These are phyloP conservation scores for Mucor racemosus DNA, from an alignment of 371 early-diverging fungal species.

Conservation along the genomic window DNA sequence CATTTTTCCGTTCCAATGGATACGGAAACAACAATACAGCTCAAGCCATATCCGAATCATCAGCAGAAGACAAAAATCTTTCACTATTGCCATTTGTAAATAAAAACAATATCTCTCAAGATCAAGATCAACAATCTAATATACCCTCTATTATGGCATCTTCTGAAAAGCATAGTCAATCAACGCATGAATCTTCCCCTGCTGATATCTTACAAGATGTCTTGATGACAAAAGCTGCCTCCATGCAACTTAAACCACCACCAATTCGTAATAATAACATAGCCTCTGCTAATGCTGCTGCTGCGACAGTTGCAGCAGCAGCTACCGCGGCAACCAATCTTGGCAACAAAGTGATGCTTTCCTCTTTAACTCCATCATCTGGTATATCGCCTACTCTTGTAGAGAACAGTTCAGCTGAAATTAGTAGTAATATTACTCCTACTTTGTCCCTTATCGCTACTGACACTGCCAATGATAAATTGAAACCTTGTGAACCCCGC, in stretches of 20 bases:
- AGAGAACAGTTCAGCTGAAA: background rate
- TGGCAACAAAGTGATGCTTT: conserved; percentile 6
- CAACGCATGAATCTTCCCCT: conserved; percentile 17
- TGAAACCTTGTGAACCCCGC: conserved; percentile 12
- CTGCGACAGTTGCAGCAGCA: conserved; percentile 15
- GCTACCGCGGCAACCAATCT: background rate
- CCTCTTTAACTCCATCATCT: background rate
- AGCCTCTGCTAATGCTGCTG: background rate
- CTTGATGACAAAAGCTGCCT: conserved; percentile 41
- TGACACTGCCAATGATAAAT: background rate
- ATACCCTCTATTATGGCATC: conserved; percentile 33
- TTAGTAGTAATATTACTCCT: background rate
- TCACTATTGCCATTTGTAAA: conserved; percentile 24
- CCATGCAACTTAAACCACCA: conserved; percentile 49
- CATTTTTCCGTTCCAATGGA: conserved; percentile 52
- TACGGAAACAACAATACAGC: conserved; percentile 27
- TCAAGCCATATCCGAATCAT: conserved; percentile 1
- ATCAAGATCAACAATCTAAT: conserved; percentile 9
- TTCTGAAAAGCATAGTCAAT: conserved; percentile 28
- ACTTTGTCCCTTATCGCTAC: background rate
- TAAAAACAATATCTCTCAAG: background rate
- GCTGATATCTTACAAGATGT: conserved; percentile 40
- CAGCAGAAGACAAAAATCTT: background rate
- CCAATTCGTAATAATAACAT: conserved; percentile 28
- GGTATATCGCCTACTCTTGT: background rate